phyloP scores from a whole-genome alignment of 2,329 filamentous ascomycete genomes.

The Colletotrichum graminicola region DNA sequence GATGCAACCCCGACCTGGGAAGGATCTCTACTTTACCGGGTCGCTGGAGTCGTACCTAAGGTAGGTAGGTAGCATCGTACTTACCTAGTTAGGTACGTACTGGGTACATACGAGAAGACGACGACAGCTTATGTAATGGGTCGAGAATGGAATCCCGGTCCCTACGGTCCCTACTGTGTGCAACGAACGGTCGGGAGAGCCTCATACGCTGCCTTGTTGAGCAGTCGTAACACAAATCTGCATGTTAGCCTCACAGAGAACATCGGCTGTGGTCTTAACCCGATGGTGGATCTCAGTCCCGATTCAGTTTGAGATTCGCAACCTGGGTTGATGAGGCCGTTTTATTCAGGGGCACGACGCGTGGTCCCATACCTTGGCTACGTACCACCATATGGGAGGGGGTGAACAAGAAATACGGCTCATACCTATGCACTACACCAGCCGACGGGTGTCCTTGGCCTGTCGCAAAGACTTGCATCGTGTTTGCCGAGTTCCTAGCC shows the following conservation, averaged over 20 bases:
- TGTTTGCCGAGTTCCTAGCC: neutral
- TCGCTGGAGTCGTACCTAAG: conserved; percentile 19
- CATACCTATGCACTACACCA: neutral
- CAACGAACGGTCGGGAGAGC: conserved; percentile 10
- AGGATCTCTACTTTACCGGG: conserved; percentile 24
- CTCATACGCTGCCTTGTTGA: conserved; percentile 10
- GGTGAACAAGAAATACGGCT: too few species aligned
- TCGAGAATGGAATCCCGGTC: conserved; percentile 4
- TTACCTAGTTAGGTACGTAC: neutral
- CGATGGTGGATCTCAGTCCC: neutral
- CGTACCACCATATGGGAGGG: neutral
- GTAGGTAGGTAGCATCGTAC: too few species aligned
- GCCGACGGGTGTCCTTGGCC: neutral
- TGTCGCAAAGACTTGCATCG: conserved; percentile 1
- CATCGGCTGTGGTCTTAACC: neutral
- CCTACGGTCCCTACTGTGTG: too few species aligned
- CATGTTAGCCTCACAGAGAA: neutral
- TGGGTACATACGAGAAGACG: neutral
- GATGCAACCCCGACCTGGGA: conserved; percentile 21
- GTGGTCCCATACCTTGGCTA: neutral
- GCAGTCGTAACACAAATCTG: neutral
- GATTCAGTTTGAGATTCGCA: neutral
- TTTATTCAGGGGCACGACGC: neutral
- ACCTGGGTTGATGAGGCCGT: neutral
- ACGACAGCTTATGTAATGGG: conserved; percentile 16